Evolutionary conservation across 768 basidiomycete genomes (phyloP), one percentile per base, ranked within the genome.

Genomic region (Calvatia gigantea): DNA sequence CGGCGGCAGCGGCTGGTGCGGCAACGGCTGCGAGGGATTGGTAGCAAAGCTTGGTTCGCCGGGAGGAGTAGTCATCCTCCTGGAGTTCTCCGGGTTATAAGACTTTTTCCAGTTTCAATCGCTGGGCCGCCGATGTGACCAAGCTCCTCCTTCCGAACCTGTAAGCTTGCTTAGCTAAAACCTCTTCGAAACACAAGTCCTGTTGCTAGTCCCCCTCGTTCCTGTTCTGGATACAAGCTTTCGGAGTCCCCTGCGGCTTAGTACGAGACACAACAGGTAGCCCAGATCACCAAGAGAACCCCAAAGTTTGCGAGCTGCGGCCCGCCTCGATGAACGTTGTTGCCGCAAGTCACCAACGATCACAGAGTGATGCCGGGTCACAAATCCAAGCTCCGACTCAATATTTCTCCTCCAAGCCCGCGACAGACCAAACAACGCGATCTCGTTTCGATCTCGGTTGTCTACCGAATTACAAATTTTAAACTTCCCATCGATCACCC

Each of bases 31-130:
- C 31, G 69, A 60, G 56, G 67, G 64, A 61, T 62, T 64, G 44
- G 66, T 64, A 64, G 69, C 51, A 57, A 69, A 66, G 66, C 66
- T 70, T 68, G 74, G 69, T 65, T 78, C 74, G 60, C 71, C 75
- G 73, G 75, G 74, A 70, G 81, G 75, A 67, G 76, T 71, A 69
- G 76, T 70, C 79, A 81, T 80, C 63, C 51, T 59, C 62, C 63
- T 62, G 61, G 63, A 66, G 62, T 65, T 67, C 64, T 67, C 70
- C 71, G 70, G 60, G 68, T 76, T 76, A 75, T 75, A 75, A 67
- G 65, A 66, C 61, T 65, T 69, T n/a, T n/a, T 72, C 68, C 65
- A 57, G 45, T 51, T 41, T 29, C 56, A 51, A 52, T 50, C 62
- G 66, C 65, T 68, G 67, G 60, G 60, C 66, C 65, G 69, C 65